Evolutionary conservation across 2,329 filamentous ascomycete genomes (phyloP).

Genomic region (Cercospora sesami): DNA sequence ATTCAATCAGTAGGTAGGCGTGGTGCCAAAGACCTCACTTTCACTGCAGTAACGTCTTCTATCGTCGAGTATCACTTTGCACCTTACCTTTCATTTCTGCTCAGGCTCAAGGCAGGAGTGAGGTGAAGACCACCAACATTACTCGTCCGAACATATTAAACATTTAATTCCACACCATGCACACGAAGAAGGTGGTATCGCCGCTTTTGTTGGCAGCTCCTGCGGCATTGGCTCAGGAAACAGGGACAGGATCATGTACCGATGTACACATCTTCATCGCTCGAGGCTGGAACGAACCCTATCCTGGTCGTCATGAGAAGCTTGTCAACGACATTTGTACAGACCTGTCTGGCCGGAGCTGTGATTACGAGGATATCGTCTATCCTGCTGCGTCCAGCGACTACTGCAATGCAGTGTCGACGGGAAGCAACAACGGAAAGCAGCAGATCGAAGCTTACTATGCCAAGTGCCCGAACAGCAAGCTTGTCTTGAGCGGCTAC

Average conservation of each 20-base stretch:
- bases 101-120: not conserved
- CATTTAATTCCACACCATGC: not conserved
- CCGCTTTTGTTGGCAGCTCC: slow-evolving; percentile 21
- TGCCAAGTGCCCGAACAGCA: slow-evolving; percentile 44
- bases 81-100: not conserved
- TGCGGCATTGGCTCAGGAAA: slow-evolving; percentile 13
- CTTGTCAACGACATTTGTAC: slow-evolving; percentile 28
- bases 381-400: slow-evolving; percentile 29
- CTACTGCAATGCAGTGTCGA: slow-evolving; percentile 44
- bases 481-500: slow-evolving; percentile 47
- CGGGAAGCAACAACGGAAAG: slow-evolving; percentile 41
- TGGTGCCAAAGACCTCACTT: not conserved
- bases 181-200: slow-evolving; percentile 11
- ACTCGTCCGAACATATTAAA: not conserved
- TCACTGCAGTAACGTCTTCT: not conserved
- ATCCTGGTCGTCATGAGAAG: slow-evolving; percentile 25
- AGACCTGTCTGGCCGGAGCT: slow-evolving; percentile 22
- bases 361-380: slow-evolving; percentile 29
- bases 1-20: not conserved
- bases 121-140: not conserved
- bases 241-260: slow-evolving; percentile 25
- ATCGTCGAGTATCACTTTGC: not conserved
- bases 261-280: slow-evolving; percentile 31
- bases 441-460: slow-evolving; percentile 45
- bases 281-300: slow-evolving; percentile 30